phyloP scores from a whole-genome alignment of 306 rosid species.

The Bauhinia variegata region DNA sequence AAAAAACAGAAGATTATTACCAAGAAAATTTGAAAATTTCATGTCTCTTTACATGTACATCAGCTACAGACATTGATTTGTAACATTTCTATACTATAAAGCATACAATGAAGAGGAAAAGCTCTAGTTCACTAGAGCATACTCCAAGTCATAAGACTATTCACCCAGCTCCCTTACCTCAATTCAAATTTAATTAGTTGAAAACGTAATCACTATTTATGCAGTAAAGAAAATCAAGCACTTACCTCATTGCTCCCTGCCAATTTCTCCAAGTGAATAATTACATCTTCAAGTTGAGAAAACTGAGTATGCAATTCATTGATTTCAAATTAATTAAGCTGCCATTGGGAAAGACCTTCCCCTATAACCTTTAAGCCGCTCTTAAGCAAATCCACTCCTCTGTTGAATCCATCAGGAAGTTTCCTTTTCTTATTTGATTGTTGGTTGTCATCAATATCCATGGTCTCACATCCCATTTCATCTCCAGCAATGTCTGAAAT shows the following conservation, averaged over 20 bases:
- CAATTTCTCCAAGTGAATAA: conserved; percentile 62
- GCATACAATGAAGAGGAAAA: no score
- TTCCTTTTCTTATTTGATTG: conserved; percentile 71
- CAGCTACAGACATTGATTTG: no score
- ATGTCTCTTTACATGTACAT: no score
- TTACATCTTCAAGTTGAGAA: conserved; percentile 69
- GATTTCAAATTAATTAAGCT: conserved; percentile 51
- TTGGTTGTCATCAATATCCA: conserved; percentile 52
- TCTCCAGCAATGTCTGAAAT: conserved; percentile 43
- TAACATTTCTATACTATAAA: no score
- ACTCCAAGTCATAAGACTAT: no score
- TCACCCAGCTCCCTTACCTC: no score
- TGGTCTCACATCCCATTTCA: conserved; percentile 41
- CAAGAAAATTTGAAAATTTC: no score
- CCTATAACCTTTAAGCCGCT: conserved; percentile 70
- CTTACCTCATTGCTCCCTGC: conserved; percentile 46
- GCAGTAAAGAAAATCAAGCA: background rate
- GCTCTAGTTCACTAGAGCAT: no score
- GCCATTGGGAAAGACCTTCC: conserved; percentile 72
- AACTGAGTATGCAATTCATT: conserved; percentile 57
- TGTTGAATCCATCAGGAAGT: conserved; percentile 66
- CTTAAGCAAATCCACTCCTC: conserved; percentile 78
- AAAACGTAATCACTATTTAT: no score
- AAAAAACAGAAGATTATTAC: no score
- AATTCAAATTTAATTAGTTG: background rate